Evolutionary conservation across 73 alveolate genomes (phyloP), one percentile per base, ranked within the genome.

Genomic region (Blepharisma japonicum): DNA sequence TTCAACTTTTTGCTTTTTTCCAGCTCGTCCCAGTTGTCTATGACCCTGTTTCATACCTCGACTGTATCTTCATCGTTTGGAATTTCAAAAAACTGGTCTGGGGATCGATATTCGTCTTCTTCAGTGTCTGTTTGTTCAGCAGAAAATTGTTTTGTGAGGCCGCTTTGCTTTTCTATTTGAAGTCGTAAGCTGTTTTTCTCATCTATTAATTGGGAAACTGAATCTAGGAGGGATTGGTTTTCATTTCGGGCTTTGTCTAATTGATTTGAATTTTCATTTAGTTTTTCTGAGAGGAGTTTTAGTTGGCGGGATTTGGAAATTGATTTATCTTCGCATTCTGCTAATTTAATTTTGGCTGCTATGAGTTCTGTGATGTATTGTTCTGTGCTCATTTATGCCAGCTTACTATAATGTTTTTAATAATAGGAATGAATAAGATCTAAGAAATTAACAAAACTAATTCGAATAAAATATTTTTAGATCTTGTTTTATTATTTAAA

Each of bases 1-100:
- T 81, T 85, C 42, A 88, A 48, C 68, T 88, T 85, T 87, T 88
- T 90, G 55, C 77, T 70, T 50, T 77, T 71, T 84, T 84, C 50
- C 11, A 39, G 74, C 50, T n/a, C 14, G 0, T 61, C 74, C 14
- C 47, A n/a, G 14, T 61, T 39, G 0, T 11, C 39, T 25, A 61
- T n/a, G 23, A 61, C 47, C 39, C 23, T 61, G 14, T n/a, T 25
- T 39, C 74, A 61, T 0, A 61, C 47, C 14, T 61, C 74, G 74
- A 61, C 23, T n/a, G 47, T 39, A 25, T 61, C 47, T 8, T 20
- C 23, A 20, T 61, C 74, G 14, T n/a, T n/a, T 61, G 14, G 38
- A 39, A 61, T 61, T 18, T 61, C 74, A 25, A 61, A 39, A 39
- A 61, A 61, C 74, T 61, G 74, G 47, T 61, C 74, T 61, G 47